Percentiles rank a stretch among this genome's conserved stretches.
Conservation (phyloP, 2,329 filamentous ascomycete genomes). For the Exophiala sideris region DNA sequence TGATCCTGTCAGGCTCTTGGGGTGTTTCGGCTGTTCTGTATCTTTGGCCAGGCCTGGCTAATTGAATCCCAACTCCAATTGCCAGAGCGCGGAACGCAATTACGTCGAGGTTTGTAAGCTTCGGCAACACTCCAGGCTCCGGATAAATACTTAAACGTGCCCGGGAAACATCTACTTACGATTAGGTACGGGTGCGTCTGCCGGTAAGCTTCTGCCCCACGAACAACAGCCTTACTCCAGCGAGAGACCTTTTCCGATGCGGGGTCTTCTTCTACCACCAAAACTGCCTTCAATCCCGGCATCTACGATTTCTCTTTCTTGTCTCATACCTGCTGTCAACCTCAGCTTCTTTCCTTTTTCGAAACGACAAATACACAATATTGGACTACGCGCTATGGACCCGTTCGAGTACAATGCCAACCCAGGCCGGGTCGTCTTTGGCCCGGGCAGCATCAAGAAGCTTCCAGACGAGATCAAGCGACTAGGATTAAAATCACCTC, state of each 20-base stretch:
- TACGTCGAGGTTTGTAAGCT: constrained; percentile 2
- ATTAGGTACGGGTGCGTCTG: constrained; percentile 10
- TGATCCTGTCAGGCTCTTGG: constrained; percentile 13
- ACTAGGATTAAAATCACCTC: constrained; percentile 49
- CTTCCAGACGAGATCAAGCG: constrained; percentile 43
- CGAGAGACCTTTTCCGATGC: constrained; percentile 13
- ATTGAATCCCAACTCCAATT: neutral
- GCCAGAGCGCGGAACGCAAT: neutral
- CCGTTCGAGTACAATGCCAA: constrained; percentile 55
- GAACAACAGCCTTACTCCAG: neutral
- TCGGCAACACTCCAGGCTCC: neutral
- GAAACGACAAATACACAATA: neutral
- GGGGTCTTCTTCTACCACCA: constrained; percentile 5
- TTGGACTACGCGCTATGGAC: constrained; percentile 39
- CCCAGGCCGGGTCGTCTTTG: constrained; percentile 56
- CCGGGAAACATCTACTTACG: neutral
- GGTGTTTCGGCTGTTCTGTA: constrained; percentile 7
- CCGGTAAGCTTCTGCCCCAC: constrained; percentile 15
- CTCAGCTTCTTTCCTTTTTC: neutral
- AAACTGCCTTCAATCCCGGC: neutral
- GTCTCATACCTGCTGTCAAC: neutral
- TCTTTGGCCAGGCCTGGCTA: constrained; percentile 9
- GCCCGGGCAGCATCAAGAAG: constrained; percentile 52
- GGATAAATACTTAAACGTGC: constrained; percentile 3
- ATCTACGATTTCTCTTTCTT: neutral